A percentile compares a stretch with the other conserved stretches of the same genome.
phyloP scores from a whole-genome alignment of 306 rosid species.

The Cucumis melo region DNA sequence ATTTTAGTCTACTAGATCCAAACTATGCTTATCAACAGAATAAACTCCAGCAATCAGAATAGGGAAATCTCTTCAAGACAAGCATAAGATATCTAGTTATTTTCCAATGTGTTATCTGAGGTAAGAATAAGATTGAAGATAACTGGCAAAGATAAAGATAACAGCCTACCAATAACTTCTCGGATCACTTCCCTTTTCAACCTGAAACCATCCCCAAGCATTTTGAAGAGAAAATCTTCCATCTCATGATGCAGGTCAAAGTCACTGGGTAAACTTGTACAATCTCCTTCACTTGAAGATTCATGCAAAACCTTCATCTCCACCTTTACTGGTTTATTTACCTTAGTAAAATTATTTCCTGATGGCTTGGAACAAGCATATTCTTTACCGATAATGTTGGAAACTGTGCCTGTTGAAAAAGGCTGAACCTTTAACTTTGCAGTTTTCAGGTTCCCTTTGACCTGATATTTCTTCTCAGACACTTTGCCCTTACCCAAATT shows the following conservation, averaged over 20 bases:
- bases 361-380: constrained; percentile 26
- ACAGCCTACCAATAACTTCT: constrained; percentile 57
- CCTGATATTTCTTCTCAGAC: constrained; percentile 18
- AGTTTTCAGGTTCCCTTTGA: constrained; percentile 12
- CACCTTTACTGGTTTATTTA: constrained; percentile 38
- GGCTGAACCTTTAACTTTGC: constrained; percentile 30
- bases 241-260: constrained; percentile 36
- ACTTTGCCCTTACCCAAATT: constrained; percentile 9
- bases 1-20: neutral
- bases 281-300: constrained; percentile 23
- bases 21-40: neutral
- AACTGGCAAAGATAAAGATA: constrained; percentile 4
- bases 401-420: constrained; percentile 52
- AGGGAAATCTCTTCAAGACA: neutral
- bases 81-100: neutral
- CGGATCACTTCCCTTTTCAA: constrained; percentile 49
- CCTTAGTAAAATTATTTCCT: constrained; percentile 17
- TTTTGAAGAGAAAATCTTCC: constrained; percentile 62
- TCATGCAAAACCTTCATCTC: constrained; percentile 33
- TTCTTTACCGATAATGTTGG: constrained; percentile 41
- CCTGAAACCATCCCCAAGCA: constrained; percentile 76
- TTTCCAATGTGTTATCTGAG: neutral
- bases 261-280: constrained; percentile 14
- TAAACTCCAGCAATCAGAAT: neutral
- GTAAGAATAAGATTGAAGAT: neutral